Percentiles rank a stretch among this genome's conserved stretches.
Evolutionary conservation across 176 grass and related monocot genomes (phyloP).

Genomic region (Oropetium thomaeum): DNA sequence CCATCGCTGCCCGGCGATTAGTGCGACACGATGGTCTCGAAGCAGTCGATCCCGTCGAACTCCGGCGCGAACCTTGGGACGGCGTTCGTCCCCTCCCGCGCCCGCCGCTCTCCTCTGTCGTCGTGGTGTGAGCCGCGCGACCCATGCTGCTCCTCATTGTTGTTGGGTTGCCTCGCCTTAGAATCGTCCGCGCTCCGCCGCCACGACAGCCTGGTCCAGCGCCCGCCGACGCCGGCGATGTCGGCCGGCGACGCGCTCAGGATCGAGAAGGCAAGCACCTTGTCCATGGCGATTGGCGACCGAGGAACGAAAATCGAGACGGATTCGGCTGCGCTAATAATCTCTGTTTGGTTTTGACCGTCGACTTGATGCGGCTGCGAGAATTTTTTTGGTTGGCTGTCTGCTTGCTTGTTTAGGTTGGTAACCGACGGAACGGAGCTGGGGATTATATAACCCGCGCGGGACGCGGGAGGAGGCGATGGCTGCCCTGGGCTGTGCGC

Average conservation of each 20-base stretch:
- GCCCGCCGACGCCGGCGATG: neutral
- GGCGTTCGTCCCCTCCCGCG: neutral
- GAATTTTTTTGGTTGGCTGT: neutral
- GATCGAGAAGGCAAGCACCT: conserved; percentile 59
- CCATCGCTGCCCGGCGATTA: neutral
- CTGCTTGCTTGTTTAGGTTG: neutral
- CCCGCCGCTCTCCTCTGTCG: no score
- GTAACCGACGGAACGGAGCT: neutral
- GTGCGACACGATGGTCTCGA: conserved; percentile 62
- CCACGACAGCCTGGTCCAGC: conserved; percentile 27
- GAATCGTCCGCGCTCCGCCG: neutral
- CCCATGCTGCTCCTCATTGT: neutral
- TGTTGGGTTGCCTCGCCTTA: neutral
- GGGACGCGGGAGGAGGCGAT: neutral
- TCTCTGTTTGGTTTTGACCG: neutral
- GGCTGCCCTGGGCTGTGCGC: neutral
- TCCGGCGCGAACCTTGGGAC: conserved; percentile 48
- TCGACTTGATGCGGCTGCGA: neutral
- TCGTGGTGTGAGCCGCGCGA: neutral
- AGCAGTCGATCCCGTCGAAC: conserved; percentile 78
- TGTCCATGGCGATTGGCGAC: conserved; percentile 35
- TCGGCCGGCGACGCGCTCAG: conserved; percentile 52
- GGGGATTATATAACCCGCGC: neutral
- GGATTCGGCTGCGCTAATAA: no score
- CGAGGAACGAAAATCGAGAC: no score